A percentile compares a stretch with the other conserved stretches of the same genome.
phyloP scores from a whole-genome alignment of 2,329 filamentous ascomycete species.

The Fusarium sp. region DNA sequence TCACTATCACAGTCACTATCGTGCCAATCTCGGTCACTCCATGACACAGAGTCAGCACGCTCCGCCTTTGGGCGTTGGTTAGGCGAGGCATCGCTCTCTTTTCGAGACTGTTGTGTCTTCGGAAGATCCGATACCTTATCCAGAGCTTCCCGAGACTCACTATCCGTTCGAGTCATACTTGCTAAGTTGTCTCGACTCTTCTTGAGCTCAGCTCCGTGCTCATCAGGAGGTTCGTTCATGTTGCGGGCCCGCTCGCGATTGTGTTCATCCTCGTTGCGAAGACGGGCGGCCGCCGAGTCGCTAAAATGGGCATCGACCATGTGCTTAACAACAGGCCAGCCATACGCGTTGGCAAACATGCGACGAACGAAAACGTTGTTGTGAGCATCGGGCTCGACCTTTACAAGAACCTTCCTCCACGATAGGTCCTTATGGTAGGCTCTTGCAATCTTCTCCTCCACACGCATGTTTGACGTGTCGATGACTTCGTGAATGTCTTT shows the following conservation, averaged over 20 bases:
- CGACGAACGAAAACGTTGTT: conserved; percentile 98
- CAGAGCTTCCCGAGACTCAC: conserved; percentile 53
- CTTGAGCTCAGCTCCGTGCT: conserved; percentile 75
- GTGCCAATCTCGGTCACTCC: conserved; percentile 64
- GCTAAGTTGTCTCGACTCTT: conserved; percentile 40
- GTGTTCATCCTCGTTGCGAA: conserved; percentile 75
- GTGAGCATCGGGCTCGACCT: conserved; percentile 95
- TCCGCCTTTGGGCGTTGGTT: conserved; percentile 39
- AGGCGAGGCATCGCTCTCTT: conserved; percentile 39
- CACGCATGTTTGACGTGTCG: conserved; percentile 80
- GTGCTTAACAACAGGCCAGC: conserved; percentile 97
- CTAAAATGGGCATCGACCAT: conserved; percentile 95
- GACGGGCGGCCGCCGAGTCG: conserved; percentile 72
- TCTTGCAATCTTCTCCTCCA: conserved; percentile 97
- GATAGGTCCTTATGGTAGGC: conserved; percentile 92
- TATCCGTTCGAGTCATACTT: conserved; percentile 42
- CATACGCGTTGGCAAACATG: conserved; percentile 97
- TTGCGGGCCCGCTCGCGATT: conserved; percentile 77
- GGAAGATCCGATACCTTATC: conserved; percentile 63
- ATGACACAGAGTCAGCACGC: conserved; percentile 67
- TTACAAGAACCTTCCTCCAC: conserved; percentile 97
- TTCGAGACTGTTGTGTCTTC: conserved; percentile 33
- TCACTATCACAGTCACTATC: conserved; percentile 47
- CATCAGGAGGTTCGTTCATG: conserved; percentile 66
- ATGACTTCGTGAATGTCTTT: conserved; percentile 56